Evolutionary conservation across 257 asterid species (phyloP).

Genomic region (Plectranthus barbatus): DNA sequence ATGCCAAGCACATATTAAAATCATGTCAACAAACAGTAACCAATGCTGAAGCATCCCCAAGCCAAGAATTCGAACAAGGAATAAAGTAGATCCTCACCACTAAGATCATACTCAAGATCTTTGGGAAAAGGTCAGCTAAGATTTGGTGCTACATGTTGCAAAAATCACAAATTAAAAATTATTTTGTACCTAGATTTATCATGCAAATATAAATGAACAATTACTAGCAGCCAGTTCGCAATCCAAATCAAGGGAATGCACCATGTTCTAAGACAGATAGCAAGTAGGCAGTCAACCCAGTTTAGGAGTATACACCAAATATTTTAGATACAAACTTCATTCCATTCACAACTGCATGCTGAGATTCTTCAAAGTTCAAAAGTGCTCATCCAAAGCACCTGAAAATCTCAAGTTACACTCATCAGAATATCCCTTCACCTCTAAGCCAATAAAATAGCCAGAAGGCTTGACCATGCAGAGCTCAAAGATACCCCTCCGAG

Average conservation of each 20-base stretch:
- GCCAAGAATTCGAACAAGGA: slow-evolving; percentile 31
- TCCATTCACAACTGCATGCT: slow-evolving; percentile 20
- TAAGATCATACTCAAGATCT: slow-evolving; percentile 17
- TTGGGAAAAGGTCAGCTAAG: slow-evolving; percentile 14
- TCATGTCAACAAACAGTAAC: slow-evolving; percentile 32
- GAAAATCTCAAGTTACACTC: not conserved
- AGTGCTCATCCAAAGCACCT: not conserved
- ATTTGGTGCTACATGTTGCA: slow-evolving; percentile 14
- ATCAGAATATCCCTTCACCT: slow-evolving; percentile 15
- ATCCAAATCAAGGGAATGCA: slow-evolving; percentile 10
- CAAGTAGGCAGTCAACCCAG: slow-evolving; percentile 1
- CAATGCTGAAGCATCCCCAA: slow-evolving; percentile 37
- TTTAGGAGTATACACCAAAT: slow-evolving; percentile 2
- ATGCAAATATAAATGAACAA: slow-evolving; percentile 15
- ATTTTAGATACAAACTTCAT: slow-evolving; percentile 5
- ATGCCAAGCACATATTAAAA: slow-evolving; percentile 36
- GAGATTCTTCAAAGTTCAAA: slow-evolving; percentile 8
- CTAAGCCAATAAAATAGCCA: not conserved
- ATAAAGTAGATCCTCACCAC: slow-evolving; percentile 25
- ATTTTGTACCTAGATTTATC: slow-evolving; percentile 13
- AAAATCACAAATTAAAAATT: slow-evolving; percentile 10
- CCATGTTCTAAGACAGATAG: not conserved
- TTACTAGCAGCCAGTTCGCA: slow-evolving; percentile 6
- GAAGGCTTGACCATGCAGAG: slow-evolving; percentile 5
- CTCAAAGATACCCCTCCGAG: slow-evolving; percentile 3